Base-by-base conservation (phyloP, 2,329 filamentous ascomycete species). In the Immersiporthe knoxdaviesiana region DNA sequence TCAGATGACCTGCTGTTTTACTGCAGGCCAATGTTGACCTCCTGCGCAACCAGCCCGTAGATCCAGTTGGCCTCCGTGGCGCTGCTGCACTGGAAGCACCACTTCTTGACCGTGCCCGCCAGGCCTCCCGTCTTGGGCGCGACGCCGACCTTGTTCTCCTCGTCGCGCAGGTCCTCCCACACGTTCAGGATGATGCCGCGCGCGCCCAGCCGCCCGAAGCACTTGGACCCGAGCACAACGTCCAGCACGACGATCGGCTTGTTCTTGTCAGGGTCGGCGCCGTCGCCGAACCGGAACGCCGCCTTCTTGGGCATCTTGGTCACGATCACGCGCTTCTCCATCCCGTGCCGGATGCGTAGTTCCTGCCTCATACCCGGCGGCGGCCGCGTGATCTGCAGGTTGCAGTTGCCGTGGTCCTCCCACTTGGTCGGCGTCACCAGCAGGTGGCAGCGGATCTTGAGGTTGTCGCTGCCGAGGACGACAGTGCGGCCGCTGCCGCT, bases 181-280 rank as follows among this genome's bases (percentile, higher is more conserved):
- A 97, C 91, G 73, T 92, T 94, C 68, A 97, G 90, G 1, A 96
- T 92, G 75, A 97, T 95, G 61, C 94, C 94, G 44, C 92, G 91
- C 73, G 91, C 88, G 6, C 93, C 94, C 70, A 97, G 88, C 24
- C 92, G 84, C 73, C 94, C 91, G 80, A 97, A 97, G 76, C 92
- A 94, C 68, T 89, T 92, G 77, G 94, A 93, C 14, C 91, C 91
- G 1, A 97, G 83, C 62, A 94, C 94, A 1, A 92, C 93, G 78
- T 98, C 95, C 0, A 97, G 84, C 47, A 97, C 79, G 1, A 91
- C 84, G 71, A 90, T 84, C 30, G 88, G 87, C 72, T 82, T 78
- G 47, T 86, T 84, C 37, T 80, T 78, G 44, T 87, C 84, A 27
- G 80, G 77, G n/a, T 82, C 79, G n/a, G n/a, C n/a, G 10, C 44